Conservation (phyloP, 805 yeast species). For the Barnettozyma populi region DNA sequence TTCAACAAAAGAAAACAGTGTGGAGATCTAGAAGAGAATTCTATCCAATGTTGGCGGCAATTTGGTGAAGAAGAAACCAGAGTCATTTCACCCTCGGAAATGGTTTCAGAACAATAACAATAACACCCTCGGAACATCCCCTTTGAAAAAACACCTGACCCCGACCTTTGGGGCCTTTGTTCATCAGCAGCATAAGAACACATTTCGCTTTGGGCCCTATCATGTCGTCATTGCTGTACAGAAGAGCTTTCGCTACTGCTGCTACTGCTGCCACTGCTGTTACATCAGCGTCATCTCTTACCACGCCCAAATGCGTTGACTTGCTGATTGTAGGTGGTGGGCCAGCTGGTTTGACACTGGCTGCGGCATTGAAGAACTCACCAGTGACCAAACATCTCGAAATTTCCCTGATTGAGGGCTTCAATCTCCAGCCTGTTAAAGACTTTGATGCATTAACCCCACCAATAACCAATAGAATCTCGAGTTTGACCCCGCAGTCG, state of each 20-base stretch:
- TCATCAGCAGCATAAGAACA: neutral
- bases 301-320: constrained; percentile 39
- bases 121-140: too few relatives aligned
- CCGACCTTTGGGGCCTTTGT: neutral
- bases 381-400: constrained; percentile 52
- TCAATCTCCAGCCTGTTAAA: constrained; percentile 47
- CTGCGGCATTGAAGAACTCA: constrained; percentile 73
- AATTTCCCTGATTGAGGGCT: constrained; percentile 71
- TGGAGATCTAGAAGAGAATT: too few relatives aligned
- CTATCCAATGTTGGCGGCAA: neutral
- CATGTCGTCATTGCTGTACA: constrained; percentile 19
- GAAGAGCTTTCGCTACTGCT: constrained; percentile 20
- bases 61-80: neutral
- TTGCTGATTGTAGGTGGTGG: constrained; percentile 94
- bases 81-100: neutral
- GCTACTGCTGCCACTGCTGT: too few relatives aligned
- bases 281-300: neutral
- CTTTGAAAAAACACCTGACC: too few relatives aligned
- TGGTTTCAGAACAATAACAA: neutral
- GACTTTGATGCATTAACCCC: constrained; percentile 35
- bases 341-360: constrained; percentile 88
- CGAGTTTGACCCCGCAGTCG: constrained; percentile 80
- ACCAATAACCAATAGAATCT: constrained; percentile 68
- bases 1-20: neutral
- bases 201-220: neutral